phyloP scores from a whole-genome alignment of 2,329 filamentous ascomycete genomes.

The Sporothrix curviconia region DNA sequence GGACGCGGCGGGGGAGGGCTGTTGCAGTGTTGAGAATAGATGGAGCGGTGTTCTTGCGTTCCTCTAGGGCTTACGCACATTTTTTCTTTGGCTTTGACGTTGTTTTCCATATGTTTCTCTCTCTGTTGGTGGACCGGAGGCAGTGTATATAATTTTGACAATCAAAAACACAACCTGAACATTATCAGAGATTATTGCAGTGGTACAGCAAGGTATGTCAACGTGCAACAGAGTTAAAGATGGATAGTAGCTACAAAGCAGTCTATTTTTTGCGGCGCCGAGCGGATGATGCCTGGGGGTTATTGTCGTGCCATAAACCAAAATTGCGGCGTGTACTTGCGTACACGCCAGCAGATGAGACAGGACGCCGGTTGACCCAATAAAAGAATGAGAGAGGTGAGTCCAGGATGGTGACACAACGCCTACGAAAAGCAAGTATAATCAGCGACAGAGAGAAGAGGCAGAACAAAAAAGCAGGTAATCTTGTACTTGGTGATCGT shows the following conservation, averaged over 20 bases:
- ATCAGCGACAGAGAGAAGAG: background rate
- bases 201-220: too few species aligned
- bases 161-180: background rate
- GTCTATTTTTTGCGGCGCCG: too few species aligned
- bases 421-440: background rate
- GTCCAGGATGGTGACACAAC: background rate
- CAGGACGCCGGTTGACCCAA: background rate
- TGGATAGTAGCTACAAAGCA: too few species aligned
- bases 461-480: background rate
- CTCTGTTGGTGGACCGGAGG: background rate
- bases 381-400: background rate
- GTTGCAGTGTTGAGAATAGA: too few species aligned
- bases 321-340: background rate
- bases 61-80: background rate
- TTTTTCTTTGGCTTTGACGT: too few species aligned
- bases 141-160: constrained; percentile 11
- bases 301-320: too few species aligned
- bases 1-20: background rate
- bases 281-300: too few species aligned
- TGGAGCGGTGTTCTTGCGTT: too few species aligned
- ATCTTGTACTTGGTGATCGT: background rate
- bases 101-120: background rate
- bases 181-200: too few species aligned
- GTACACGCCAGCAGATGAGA: background rate
- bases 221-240: too few species aligned